Evolutionary conservation across 1,284 basidiomycete species (phyloP), one percentile per base, ranked within the genome.

Genomic region (Ceratobasidium sp.): DNA sequence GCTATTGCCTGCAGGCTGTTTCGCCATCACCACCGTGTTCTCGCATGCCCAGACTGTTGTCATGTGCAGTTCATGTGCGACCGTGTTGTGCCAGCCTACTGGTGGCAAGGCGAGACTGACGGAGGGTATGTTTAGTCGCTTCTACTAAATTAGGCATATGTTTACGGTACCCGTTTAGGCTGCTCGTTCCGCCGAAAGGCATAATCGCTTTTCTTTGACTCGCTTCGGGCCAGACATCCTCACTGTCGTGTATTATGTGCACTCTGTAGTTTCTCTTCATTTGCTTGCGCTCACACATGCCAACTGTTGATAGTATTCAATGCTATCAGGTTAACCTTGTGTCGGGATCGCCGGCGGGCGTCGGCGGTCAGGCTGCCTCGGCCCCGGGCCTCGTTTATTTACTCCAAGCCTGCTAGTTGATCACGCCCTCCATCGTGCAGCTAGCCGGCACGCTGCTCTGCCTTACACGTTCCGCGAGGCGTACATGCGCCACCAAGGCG

Each of bases 71-170:
- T 92, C 94, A 73, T 99, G 97, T 89, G 90, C 94, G 76, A 94
- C 92, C 80, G 94, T 98, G 77, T 88, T 99, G 79, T 98, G 95
- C 89, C 97, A 98, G 84, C 98, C 98, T 74, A 98, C 96, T 75
- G 97, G 97, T 88, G 97, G 97, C 87, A 98, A 94, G 88, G 97
- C 96, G 81, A 92, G 96, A 83, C 86, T 99, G 84, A 98, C 96
- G 78, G 97, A 98, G 87, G 98, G 96, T 98, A 82, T 80, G 92
- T 87, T 48, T 1, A n/a, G n/a, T 73, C 27, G 27, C 76, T 74
- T 68, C 73, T 76, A 61, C 79, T 73, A 49, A 39, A 43, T 76
- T 73, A 74, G 65, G 74, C 53, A 14, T 24, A 22, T 39, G n/a
- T 29, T 9, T 34, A 14, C 14, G 9, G 0, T 24, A 11, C 19